Conservation (phyloP, 2,329 filamentous ascomycete species). For the Mycosphaerelloides madeirae region DNA sequence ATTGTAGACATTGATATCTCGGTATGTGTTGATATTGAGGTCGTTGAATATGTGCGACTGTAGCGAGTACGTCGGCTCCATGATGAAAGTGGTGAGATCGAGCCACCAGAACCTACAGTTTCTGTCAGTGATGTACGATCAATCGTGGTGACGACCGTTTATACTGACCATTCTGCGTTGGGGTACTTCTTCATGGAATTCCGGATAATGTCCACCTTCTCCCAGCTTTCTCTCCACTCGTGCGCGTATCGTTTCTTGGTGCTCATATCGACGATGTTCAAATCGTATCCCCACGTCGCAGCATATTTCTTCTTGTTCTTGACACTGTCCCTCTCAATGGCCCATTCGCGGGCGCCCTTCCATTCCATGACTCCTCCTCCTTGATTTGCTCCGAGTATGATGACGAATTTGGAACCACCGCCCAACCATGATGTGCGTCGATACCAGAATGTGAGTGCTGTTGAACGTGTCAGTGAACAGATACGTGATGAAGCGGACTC, state of each 20-base stretch:
- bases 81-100: slow-evolving; percentile 94
- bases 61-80: slow-evolving; percentile 89
- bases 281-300: slow-evolving; percentile 82
- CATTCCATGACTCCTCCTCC: slow-evolving; percentile 98
- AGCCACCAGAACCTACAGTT: slow-evolving; percentile 94
- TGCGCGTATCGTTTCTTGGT: slow-evolving; percentile 98
- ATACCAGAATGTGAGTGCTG: slow-evolving; percentile 58
- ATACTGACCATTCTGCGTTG: slow-evolving; percentile 85
- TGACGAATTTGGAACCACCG: slow-evolving; percentile 84
- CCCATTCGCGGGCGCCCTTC: slow-evolving; percentile 97
- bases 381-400: slow-evolving; percentile 88
- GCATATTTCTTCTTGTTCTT: slow-evolving; percentile 91
- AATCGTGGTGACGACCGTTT: not conserved
- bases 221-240: slow-evolving; percentile 99
- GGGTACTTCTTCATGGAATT: slow-evolving; percentile 90
- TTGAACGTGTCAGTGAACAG: slow-evolving; percentile 22
- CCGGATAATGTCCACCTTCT: slow-evolving; percentile 92
- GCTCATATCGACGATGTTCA: slow-evolving; percentile 97
- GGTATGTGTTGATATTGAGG: slow-evolving; percentile 70
- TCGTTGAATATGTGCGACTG: slow-evolving; percentile 86
- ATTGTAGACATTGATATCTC: slow-evolving; percentile 95
- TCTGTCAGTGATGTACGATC: slow-evolving; percentile 10
- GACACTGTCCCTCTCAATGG: slow-evolving; percentile 92
- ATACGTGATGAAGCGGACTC: too few species aligned
- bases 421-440: slow-evolving; percentile 69